phyloP scores from a whole-genome alignment of 768 basidiomycete species.

The Austroboletus festivus region DNA sequence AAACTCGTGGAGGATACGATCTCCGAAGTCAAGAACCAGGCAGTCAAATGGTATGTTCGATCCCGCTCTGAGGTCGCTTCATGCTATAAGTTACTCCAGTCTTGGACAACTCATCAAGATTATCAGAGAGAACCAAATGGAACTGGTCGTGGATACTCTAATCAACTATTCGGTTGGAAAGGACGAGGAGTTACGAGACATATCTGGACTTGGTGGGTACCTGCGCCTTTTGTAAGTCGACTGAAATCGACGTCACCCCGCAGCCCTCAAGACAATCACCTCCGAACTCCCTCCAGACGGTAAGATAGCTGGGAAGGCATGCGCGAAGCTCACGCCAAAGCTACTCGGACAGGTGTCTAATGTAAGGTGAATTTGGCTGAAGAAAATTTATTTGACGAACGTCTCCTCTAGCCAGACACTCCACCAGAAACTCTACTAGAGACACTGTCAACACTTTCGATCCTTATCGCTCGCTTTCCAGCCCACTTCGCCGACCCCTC shows the following conservation, averaged over 20 bases:
- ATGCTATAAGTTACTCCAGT: constrained; percentile 40
- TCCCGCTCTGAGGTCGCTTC: not conserved
- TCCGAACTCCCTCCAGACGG: constrained; percentile 83
- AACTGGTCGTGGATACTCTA: constrained; percentile 83
- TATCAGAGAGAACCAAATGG: constrained; percentile 78
- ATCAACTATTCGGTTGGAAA: constrained; percentile 81
- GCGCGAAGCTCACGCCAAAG: constrained; percentile 81
- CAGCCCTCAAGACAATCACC: constrained; percentile 94
- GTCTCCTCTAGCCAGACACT: constrained; percentile 47
- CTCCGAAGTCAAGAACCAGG: constrained; percentile 97
- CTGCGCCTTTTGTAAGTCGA: not conserved
- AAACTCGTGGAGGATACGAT: constrained; percentile 90
- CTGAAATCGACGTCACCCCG: constrained; percentile 6
- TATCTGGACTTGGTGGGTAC: constrained; percentile 78
- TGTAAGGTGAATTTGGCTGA: constrained; percentile 39
- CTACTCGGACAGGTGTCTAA: constrained; percentile 75
- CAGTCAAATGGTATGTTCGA: constrained; percentile 80
- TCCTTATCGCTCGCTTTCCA: constrained; percentile 84
- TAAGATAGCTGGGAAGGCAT: constrained; percentile 73
- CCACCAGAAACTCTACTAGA: constrained; percentile 82
- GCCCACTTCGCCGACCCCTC: constrained; percentile 54
- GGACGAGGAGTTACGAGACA: constrained; percentile 92
- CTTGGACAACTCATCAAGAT: constrained; percentile 90
- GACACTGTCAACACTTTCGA: constrained; percentile 80
- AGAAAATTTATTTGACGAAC: constrained; percentile 6